These are phyloP conservation scores for Irpex sp. DNA, from an alignment of 1,284 basidiomycete species.

Conservation along the genomic window DNA sequence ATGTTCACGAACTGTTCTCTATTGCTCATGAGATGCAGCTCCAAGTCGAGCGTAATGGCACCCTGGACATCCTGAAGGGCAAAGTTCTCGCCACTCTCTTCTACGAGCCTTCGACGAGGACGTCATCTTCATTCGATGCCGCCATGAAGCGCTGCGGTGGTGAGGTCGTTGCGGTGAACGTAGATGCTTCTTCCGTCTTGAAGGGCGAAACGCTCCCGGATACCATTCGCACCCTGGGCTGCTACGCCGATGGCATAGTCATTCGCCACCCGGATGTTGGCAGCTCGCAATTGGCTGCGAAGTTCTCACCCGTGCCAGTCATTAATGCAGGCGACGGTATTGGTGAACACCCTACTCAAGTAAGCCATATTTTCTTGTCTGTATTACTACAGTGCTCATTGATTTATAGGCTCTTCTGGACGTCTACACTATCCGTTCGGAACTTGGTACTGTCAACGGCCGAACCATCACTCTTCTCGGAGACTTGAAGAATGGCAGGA, in stretches of 20 bases:
- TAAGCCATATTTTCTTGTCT: conserved; percentile 29
- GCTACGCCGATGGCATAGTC: conserved; percentile 91
- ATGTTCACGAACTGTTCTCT: conserved; percentile 92
- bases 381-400: neutral
- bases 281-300: conserved; percentile 86
- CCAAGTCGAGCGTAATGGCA: conserved; percentile 89
- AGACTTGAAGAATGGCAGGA: conserved; percentile 97
- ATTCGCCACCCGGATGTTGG: conserved; percentile 94
- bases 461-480: conserved; percentile 93
- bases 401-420: conserved; percentile 75
- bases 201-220: conserved; percentile 96
- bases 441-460: conserved; percentile 97
- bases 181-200: conserved; percentile 81
- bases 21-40: conserved; percentile 96
- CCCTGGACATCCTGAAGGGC: conserved; percentile 86
- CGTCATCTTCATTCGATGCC: conserved; percentile 93
- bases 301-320: conserved; percentile 92
- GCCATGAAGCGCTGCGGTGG: conserved; percentile 99
- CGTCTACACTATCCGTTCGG: conserved; percentile 96
- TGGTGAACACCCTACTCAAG: conserved; percentile 97
- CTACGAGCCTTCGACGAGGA: conserved; percentile 97
- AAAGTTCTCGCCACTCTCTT: conserved; percentile 94
- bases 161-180: conserved; percentile 83
- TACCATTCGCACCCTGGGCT: conserved; percentile 92
- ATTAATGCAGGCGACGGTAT: conserved; percentile 97